A percentile compares a stretch with the other conserved stretches of the same genome.
Evolutionary conservation across 1,284 basidiomycete genomes (phyloP).

Genomic region (Psilocybe mexicana): DNA sequence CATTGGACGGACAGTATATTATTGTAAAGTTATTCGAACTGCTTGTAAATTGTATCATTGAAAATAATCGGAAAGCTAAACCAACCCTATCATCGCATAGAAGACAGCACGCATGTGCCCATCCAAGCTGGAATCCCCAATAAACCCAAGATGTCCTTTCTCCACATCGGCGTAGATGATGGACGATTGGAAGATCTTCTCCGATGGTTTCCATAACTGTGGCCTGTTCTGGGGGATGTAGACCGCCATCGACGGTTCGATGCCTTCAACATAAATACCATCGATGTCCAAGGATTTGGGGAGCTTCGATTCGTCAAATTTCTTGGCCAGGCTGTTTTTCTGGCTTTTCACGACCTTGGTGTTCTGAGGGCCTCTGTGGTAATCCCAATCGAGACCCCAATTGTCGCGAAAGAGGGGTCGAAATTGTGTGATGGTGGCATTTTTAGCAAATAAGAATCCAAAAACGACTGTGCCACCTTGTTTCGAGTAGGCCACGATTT

Average conservation of each 20-base stretch:
- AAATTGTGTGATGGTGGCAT: conserved; percentile 18
- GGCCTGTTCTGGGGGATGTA: conserved; percentile 16
- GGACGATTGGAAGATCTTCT: conserved; percentile 17
- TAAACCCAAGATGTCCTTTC: conserved; percentile 30
- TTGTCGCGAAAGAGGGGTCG: conserved; percentile 24
- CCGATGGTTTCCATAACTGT: conserved; percentile 14
- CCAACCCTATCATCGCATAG: conserved; percentile 28
- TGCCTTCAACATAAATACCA: conserved; percentile 23
- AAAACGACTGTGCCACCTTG: conserved; percentile 34
- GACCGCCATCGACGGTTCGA: conserved; percentile 22
- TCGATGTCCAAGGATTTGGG: conserved; percentile 19
- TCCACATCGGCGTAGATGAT: conserved; percentile 25
- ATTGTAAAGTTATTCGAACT: background rate
- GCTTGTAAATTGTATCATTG: background rate
- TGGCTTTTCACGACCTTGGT: conserved; percentile 20
- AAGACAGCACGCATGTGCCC: conserved; percentile 25
- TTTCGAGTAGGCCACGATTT: conserved; percentile 32
- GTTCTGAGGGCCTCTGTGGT: conserved; percentile 7
- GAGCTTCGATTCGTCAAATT: conserved; percentile 14
- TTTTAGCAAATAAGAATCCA: conserved; percentile 26
- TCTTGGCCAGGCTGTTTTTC: conserved; percentile 23
- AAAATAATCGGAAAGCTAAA: conserved; percentile 1
- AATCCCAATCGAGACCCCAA: conserved; percentile 30
- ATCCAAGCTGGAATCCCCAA: conserved; percentile 26
- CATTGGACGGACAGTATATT: background rate